Evolutionary conservation across 108 stramenopile genomes (phyloP).

Genomic region (Hondaea fermentalgiana): DNA sequence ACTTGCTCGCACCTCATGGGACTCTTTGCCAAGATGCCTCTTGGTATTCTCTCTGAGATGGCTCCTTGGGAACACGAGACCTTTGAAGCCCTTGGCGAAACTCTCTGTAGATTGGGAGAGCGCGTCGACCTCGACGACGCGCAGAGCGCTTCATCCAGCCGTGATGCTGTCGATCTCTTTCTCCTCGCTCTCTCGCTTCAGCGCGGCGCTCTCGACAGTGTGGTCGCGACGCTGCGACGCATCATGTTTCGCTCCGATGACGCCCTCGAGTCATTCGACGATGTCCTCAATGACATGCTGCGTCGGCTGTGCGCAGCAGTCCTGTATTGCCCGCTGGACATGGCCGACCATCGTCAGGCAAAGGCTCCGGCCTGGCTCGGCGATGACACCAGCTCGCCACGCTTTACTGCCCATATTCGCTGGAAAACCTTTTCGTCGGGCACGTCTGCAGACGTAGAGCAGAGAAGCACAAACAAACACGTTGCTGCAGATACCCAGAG

Average conservation of each 20-base stretch:
- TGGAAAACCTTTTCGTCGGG: neutral
- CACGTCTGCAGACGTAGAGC: neutral
- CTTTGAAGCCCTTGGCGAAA: neutral
- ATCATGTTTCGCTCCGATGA: neutral
- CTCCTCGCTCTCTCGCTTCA: neutral
- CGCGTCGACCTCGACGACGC: neutral
- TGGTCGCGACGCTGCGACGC: neutral
- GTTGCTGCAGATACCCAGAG: neutral
- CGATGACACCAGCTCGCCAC: neutral
- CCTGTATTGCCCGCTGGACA: neutral
- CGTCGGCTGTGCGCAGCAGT: neutral
- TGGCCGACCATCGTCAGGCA: neutral
- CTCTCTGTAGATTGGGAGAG: neutral
- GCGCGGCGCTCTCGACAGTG: neutral
- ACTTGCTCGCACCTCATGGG: neutral
- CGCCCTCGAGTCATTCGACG: neutral
- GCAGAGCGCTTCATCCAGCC: neutral
- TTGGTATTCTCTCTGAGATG: neutral
- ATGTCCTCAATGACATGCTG: neutral
- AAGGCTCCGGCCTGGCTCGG: neutral
- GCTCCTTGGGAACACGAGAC: neutral
- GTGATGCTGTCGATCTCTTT: neutral
- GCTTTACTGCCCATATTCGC: neutral
- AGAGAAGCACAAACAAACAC: neutral
- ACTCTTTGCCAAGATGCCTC: neutral